phyloP scores from a whole-genome alignment of 805 yeast species.

The Pichia cephalocereana region DNA sequence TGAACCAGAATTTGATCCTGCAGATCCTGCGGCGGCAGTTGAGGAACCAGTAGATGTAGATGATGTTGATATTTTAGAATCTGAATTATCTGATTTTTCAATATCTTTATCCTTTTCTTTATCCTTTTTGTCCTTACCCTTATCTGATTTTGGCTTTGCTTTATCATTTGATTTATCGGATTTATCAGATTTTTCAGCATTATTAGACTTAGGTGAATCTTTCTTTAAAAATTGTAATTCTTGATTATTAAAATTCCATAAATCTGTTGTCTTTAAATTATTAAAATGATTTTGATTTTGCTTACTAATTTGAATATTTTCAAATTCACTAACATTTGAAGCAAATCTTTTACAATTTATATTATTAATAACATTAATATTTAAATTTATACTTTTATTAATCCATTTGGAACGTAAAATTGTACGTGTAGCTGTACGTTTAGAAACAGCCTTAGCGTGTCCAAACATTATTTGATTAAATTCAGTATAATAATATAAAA shows the following conservation, averaged over 20 bases:
- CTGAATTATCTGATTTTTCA: background rate
- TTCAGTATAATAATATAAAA: too few species aligned
- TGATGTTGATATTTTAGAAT: background rate
- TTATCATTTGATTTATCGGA: constrained; percentile 9
- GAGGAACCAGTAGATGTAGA: constrained; percentile 9
- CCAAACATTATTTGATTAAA: background rate
- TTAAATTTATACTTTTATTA: too few species aligned
- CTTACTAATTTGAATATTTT: too few species aligned
- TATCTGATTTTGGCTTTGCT: constrained; percentile 8
- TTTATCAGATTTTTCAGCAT: constrained; percentile 5
- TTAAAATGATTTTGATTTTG: too few species aligned
- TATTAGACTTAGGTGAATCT: constrained; percentile 7
- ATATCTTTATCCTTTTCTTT: background rate
- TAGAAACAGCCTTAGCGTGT: background rate
- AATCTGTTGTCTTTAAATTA: background rate
- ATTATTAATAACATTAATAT: too few species aligned
- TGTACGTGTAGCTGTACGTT: background rate
- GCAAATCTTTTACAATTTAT: background rate
- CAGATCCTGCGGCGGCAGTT: background rate
- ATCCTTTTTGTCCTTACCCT: background rate
- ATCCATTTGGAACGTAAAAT: background rate
- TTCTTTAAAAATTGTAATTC: background rate
- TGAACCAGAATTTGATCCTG: background rate
- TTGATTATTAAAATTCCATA: constrained; percentile 1
- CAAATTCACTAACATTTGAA: background rate